These are phyloP conservation scores for Kappamyces sp. DNA, from an alignment of 192 early-diverging fungal genomes.

Conservation along the genomic window DNA sequence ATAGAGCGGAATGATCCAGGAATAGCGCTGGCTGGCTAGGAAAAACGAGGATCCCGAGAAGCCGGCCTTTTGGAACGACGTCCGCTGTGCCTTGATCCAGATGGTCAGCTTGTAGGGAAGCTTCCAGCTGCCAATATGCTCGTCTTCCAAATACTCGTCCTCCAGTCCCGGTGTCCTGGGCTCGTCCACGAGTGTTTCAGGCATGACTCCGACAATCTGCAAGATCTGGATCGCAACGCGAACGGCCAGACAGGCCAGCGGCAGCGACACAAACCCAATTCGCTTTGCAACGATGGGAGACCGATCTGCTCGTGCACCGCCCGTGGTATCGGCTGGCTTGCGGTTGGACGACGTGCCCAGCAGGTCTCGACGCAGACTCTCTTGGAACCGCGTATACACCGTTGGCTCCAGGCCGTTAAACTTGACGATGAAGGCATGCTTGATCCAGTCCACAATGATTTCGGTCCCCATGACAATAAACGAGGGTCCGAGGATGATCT, in stretches of 20 bases:
- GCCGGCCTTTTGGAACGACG: constrained; percentile 39
- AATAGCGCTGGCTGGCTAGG: constrained; percentile 11
- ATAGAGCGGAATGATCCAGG: neutral
- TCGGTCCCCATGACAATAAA: constrained; percentile 85
- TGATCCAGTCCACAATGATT: constrained; percentile 92
- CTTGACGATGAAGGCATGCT: constrained; percentile 97
- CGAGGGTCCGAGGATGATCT: constrained; percentile 61
- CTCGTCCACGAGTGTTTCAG: constrained; percentile 11
- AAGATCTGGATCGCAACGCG: constrained; percentile 47
- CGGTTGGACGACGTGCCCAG: constrained; percentile 27
- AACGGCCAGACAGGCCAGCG: constrained; percentile 67
- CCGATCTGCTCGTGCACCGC: constrained; percentile 45
- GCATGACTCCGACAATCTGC: constrained; percentile 35
- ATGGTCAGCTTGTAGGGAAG: constrained; percentile 15
- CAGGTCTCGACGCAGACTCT: constrained; percentile 84
- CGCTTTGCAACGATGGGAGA: constrained; percentile 70
- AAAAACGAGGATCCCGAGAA: constrained; percentile 24
- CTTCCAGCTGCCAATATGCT: constrained; percentile 41
- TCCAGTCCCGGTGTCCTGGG: constrained; percentile 10
- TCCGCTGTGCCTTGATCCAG: constrained; percentile 6
- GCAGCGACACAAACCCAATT: constrained; percentile 76
- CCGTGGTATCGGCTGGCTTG: constrained; percentile 5
- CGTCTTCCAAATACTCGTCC: constrained; percentile 28
- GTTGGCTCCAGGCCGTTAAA: constrained; percentile 89
- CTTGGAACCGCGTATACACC: constrained; percentile 80